Conservation (phyloP, 257 asterid species). For the Solanum sitiens region DNA sequence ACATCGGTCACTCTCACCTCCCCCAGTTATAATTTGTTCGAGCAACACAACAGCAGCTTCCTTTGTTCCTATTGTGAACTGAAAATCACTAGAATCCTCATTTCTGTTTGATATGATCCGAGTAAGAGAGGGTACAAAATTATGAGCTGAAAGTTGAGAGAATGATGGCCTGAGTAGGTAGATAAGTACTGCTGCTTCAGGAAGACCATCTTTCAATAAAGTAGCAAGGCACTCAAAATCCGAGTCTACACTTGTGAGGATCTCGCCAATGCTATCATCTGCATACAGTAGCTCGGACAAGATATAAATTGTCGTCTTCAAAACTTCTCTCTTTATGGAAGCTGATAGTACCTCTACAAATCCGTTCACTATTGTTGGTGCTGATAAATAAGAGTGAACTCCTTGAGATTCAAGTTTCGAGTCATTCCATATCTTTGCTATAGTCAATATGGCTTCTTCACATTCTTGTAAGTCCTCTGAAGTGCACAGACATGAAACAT, state of each 20-base stretch:
- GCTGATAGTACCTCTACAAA: conserved; percentile 62
- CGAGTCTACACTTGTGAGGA: conserved; percentile 50
- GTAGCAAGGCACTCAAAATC: conserved; percentile 65
- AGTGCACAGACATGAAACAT: conserved; percentile 51
- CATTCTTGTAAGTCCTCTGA: conserved; percentile 81
- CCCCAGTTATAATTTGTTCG: conserved; percentile 49
- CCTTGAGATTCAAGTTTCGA: conserved; percentile 44
- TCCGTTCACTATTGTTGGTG: conserved; percentile 58
- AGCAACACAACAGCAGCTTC: conserved; percentile 67
- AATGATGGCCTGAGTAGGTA: conserved; percentile 53
- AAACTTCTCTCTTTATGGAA: conserved; percentile 53
- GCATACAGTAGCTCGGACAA: conserved; percentile 47
- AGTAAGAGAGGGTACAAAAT: conserved; percentile 31
- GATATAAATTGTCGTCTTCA: conserved; percentile 42
- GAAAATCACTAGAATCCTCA: conserved; percentile 28
- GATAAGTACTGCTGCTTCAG: conserved; percentile 53
- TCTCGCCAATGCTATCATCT: conserved; percentile 42
- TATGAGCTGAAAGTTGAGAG: conserved; percentile 47
- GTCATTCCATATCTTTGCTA: conserved; percentile 54
- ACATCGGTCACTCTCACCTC: conserved; percentile 45
- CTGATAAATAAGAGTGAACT: conserved; percentile 50
- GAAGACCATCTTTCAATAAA: conserved; percentile 56
- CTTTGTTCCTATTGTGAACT: conserved; percentile 46
- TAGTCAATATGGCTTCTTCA: conserved; percentile 46
- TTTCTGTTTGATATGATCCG: conserved; percentile 36